Conservation (phyloP, 345 rosid genomes). For the Citropsis articulata region DNA sequence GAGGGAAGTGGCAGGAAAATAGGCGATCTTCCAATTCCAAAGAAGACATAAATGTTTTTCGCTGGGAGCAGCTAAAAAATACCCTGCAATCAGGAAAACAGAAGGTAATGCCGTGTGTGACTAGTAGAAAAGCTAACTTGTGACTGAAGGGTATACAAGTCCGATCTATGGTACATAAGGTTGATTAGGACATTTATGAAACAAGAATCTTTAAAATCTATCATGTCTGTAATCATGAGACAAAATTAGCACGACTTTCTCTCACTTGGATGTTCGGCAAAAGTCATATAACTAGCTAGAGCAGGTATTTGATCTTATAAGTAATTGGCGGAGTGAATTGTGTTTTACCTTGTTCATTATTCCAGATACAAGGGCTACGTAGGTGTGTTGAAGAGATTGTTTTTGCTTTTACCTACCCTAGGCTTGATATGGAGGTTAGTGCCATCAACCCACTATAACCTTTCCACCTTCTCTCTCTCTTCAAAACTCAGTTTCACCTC, state of each 20-base stretch:
- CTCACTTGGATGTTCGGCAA: not conserved
- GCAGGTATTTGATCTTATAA: conserved; percentile 10
- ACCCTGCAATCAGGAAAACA: conserved; percentile 65
- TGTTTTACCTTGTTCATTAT: conserved; percentile 13
- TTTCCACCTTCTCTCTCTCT: not conserved
- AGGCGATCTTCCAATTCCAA: conserved; percentile 53
- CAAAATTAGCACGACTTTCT: not conserved
- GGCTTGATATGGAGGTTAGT: conserved; percentile 93
- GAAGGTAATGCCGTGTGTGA: conserved; percentile 41
- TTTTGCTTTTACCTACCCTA: conserved; percentile 78
- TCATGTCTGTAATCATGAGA: not conserved
- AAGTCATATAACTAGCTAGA: not conserved
- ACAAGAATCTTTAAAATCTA: not conserved
- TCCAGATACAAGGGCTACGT: conserved; percentile 63
- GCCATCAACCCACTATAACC: not conserved
- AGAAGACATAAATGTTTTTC: conserved; percentile 58
- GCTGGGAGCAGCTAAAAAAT: conserved; percentile 84
- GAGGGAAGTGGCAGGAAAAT: conserved; percentile 76
- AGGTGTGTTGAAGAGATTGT: conserved; percentile 88
- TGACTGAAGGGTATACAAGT: not conserved
- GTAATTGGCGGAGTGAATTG: not conserved
- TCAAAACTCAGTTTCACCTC: not conserved
- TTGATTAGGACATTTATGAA: not conserved
- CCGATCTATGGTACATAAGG: not conserved
- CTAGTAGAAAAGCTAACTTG: not conserved